phyloP scores from a whole-genome alignment of 78 protist genomes.

The Paulinella micropora region DNA sequence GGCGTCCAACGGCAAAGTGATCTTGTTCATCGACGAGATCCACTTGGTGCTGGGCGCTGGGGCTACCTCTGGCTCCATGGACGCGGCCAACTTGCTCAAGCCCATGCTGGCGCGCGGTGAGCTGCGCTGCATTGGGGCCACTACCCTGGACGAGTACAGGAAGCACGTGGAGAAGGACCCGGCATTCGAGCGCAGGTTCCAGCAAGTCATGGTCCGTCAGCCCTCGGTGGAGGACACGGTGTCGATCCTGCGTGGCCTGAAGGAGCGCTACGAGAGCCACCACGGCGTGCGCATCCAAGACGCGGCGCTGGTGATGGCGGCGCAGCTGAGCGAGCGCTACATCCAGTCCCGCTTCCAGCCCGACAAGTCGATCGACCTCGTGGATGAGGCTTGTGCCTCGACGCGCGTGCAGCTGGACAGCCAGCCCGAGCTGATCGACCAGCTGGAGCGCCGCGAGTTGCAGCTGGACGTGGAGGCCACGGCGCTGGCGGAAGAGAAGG shows the following conservation, averaged over 20 bases:
- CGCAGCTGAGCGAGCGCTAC: conserved; percentile 72
- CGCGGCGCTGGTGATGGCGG: conserved; percentile 84
- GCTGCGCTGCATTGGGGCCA: conserved; percentile 94
- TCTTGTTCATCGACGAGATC: conserved; percentile 95
- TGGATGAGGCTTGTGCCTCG: conserved; percentile 14
- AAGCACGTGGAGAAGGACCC: conserved; percentile 90
- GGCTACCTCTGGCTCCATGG: conserved; percentile 85
- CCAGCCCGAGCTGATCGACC: neutral
- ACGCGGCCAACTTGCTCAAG: conserved; percentile 94
- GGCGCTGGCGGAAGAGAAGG: conserved; percentile 49
- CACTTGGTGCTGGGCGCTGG: conserved; percentile 96
- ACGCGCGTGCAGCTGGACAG: neutral
- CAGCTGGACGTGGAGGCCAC: conserved; percentile 23
- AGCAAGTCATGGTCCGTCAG: conserved; percentile 60
- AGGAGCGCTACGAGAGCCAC: conserved; percentile 19
- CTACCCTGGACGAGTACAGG: conserved; percentile 89
- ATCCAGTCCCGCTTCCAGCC: conserved; percentile 86
- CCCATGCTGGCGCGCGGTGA: conserved; percentile 97
- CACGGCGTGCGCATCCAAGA: conserved; percentile 62
- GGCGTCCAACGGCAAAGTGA: conserved; percentile 60
- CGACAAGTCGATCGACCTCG: conserved; percentile 95
- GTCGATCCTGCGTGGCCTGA: conserved; percentile 86
- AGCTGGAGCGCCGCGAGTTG: neutral
- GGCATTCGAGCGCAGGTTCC: conserved; percentile 88
- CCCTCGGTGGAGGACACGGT: conserved; percentile 82